Percentiles rank a stretch among this genome's conserved stretches.
These are phyloP conservation scores for Phytophthora brassicae DNA, from an alignment of 352 stramenopile genomes.

Conservation along the genomic window DNA sequence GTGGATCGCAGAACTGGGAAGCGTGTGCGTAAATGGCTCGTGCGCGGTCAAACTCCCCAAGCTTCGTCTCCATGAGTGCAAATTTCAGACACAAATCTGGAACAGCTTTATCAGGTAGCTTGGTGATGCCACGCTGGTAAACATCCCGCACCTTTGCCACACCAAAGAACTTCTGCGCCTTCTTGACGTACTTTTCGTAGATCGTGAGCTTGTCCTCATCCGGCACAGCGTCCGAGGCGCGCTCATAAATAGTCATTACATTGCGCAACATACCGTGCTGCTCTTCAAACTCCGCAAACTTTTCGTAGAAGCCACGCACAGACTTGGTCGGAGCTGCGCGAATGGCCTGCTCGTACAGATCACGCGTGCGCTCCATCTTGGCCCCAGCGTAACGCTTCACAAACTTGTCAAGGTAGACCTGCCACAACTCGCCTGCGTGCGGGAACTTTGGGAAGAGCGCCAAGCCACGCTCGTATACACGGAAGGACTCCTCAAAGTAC, in stretches of 20 bases:
- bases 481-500: constrained; percentile 97
- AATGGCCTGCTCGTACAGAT: constrained; percentile 97
- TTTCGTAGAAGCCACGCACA: constrained; percentile 76
- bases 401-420: constrained; percentile 95
- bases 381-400: constrained; percentile 93
- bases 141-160: constrained; percentile 95
- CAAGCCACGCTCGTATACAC: constrained; percentile 91
- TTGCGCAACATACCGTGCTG: constrained; percentile 95
- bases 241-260: constrained; percentile 95
- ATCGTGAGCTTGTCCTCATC: constrained; percentile 92
- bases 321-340: constrained; percentile 81
- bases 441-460: constrained; percentile 91
- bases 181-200: constrained; percentile 94
- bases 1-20: constrained; percentile 97
- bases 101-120: constrained; percentile 91
- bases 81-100: constrained; percentile 95
- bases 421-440: constrained; percentile 96
- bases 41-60: constrained; percentile 97
- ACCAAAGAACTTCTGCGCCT: constrained; percentile 96
- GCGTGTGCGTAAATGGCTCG: constrained; percentile 95
- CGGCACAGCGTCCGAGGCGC: constrained; percentile 87
- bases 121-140: constrained; percentile 95
- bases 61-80: constrained; percentile 94
- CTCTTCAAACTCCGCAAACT: constrained; percentile 97
- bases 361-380: constrained; percentile 96